Evolutionary conservation across 495 filamentous ascomycete genomes (phyloP).

Genomic region (Saxophila tyrrhenica): DNA sequence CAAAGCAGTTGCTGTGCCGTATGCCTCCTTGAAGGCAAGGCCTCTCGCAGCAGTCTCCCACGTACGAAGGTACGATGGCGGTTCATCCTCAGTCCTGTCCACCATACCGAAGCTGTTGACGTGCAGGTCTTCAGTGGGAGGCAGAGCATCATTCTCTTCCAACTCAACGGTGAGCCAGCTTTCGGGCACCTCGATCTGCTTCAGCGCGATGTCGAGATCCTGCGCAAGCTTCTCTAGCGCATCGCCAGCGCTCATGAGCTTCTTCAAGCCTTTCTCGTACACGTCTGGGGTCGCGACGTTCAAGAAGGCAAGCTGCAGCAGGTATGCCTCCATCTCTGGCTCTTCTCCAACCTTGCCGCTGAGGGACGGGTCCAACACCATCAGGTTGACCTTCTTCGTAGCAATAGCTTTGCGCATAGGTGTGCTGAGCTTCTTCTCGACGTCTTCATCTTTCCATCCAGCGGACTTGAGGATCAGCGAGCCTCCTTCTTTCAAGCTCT

Average conservation of each 20-base stretch:
- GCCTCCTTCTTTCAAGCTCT: slow-evolving; percentile 57
- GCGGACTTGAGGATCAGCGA: slow-evolving; percentile 65
- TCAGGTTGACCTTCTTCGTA: slow-evolving; percentile 55
- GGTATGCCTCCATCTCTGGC: slow-evolving; percentile 39
- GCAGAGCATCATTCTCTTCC: slow-evolving; percentile 36
- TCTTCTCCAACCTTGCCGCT: slow-evolving; percentile 55
- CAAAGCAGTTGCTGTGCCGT: slow-evolving; percentile 56
- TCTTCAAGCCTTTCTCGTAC: slow-evolving; percentile 16
- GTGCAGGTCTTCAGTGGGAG: slow-evolving; percentile 50
- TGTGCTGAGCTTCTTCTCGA: slow-evolving; percentile 75
- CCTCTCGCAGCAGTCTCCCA: slow-evolving; percentile 79
- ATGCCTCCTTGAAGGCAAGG: slow-evolving; percentile 90
- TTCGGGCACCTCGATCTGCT: slow-evolving; percentile 61
- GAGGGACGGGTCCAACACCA: slow-evolving; percentile 56
- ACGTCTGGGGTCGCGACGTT: slow-evolving; percentile 51
- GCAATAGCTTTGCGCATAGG: slow-evolving; percentile 54
- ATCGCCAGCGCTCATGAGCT: slow-evolving; percentile 36
- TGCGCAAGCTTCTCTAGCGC: slow-evolving; percentile 49
- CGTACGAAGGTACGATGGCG: slow-evolving; percentile 51
- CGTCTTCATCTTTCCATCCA: slow-evolving; percentile 70
- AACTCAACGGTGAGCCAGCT: slow-evolving; percentile 60
- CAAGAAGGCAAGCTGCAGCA: slow-evolving; percentile 72
- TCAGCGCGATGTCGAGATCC: slow-evolving; percentile 58
- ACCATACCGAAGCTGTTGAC: slow-evolving; percentile 73
- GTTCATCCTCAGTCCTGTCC: slow-evolving; percentile 62